Evolutionary conservation across 2,329 filamentous ascomycete species (phyloP), one percentile per base, ranked within the genome.

Genomic region (Sporothrix brasiliensis): DNA sequence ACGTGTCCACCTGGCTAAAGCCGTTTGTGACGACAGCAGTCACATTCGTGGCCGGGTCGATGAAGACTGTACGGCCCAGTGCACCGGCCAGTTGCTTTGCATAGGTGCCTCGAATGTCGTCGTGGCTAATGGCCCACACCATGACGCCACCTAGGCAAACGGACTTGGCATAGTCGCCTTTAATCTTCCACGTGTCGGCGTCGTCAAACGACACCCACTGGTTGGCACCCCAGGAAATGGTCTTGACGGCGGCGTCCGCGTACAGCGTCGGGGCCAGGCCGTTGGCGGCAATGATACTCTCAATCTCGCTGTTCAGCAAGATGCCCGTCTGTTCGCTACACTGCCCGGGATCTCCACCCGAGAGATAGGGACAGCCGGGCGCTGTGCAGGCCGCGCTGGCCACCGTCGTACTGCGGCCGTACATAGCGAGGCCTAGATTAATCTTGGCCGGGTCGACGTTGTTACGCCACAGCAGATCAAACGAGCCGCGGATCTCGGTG

Each of bases 401-500:
- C 1, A 75, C 10, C 2, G 73, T 75, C 56, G 76, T 76, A 21
- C 39, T 54, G n/a, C 68, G 68, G 34, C 68, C 68, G 70, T 86
- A 86, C 65, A 82, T 84, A 3, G 75, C 81, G 3, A 80, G 47
- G 0, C 84, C 84, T 0, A 87, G 69, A 5, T 75, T 76, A 7
- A 87, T 76, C 50, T 83, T 81, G 0, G 71, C 60, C 0, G 84
- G 79, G 2, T 77, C 70, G 21, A 87, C 77, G 39, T 80, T 74
- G 41, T 79, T 81, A 6, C 81, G 77, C 83, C 84, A 86, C 2
- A 87, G 75, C 0, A 86, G 79, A 1, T 84, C 79, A 0, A 85
- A 69, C 0, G 76, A 76, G 0, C 73, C 27, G 1, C 81, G 74
- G 44, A 84, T 83, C 72, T 85, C 83, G 0, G 82, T 83, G 6